Evolutionary conservation across 768 basidiomycete genomes (phyloP).

Genomic region (Termitomyces sp.): DNA sequence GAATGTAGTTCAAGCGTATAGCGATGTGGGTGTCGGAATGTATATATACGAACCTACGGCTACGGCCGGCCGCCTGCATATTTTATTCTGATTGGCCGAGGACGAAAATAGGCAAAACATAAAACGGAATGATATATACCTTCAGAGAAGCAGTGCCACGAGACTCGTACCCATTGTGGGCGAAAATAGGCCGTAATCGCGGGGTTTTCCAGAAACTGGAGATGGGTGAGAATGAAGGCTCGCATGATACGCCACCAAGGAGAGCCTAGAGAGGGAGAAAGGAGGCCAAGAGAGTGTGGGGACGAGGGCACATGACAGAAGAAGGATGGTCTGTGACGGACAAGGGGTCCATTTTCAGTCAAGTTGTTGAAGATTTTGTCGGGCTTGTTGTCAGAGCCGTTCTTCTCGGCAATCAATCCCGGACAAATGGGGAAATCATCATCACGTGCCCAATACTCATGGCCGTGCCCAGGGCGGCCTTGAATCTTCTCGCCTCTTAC

Average conservation of each 20-base stretch:
- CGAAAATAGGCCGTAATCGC: background rate
- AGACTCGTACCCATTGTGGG: background rate
- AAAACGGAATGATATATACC: background rate
- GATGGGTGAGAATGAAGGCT: background rate
- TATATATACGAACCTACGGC: no score
- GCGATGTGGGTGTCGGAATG: no score
- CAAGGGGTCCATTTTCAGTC: no score
- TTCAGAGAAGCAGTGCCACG: background rate
- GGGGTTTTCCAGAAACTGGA: background rate
- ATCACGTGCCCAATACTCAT: background rate
- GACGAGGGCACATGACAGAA: background rate
- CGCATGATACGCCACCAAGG: background rate
- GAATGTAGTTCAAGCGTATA: no score
- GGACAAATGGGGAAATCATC: background rate
- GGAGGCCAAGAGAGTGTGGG: background rate
- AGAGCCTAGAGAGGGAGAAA: background rate
- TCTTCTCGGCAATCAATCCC: conserved; percentile 4
- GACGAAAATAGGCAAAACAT: background rate
- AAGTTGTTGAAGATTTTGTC: background rate
- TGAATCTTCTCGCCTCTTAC: background rate
- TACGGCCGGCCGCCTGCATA: background rate
- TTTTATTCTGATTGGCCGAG: background rate
- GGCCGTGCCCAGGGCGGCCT: background rate
- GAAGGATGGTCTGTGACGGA: background rate
- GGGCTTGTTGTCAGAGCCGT: background rate